These are phyloP conservation scores for Groenewaldozyma salmanticensis DNA, from an alignment of 805 yeast species.

Conservation along the genomic window DNA sequence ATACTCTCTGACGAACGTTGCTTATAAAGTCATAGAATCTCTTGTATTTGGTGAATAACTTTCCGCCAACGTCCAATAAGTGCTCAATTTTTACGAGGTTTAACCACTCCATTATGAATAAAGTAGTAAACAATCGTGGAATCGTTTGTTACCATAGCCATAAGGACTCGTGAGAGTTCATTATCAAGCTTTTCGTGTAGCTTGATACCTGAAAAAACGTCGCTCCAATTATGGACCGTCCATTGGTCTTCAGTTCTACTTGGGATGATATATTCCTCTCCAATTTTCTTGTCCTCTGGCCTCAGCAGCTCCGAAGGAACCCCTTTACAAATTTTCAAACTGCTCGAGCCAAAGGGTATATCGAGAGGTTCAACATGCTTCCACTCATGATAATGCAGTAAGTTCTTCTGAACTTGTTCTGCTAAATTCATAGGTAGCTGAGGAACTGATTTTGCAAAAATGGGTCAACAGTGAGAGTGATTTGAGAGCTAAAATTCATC, in stretches of 20 bases:
- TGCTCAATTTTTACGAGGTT: conserved; percentile 29
- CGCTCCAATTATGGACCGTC: conserved; percentile 27
- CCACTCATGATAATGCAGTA: conserved; percentile 32
- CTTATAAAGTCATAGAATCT: conserved; percentile 3
- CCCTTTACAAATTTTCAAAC: conserved; percentile 19
- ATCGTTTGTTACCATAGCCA: conserved; percentile 35
- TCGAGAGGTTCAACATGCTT: conserved; percentile 17
- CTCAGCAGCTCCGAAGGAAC: conserved; percentile 28
- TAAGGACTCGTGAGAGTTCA: conserved; percentile 23
- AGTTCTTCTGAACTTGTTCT: conserved; percentile 21
- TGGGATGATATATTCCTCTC: conserved; percentile 21
- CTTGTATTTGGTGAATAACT: background rate
- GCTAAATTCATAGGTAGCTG: conserved; percentile 7
- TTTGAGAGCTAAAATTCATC: too few relatives aligned
- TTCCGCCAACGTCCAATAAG: background rate
- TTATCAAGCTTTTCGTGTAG: conserved; percentile 4
- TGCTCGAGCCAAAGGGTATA: conserved; percentile 2
- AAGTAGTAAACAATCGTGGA: conserved; percentile 36
- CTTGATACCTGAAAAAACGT: conserved; percentile 22
- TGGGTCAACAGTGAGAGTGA: too few relatives aligned
- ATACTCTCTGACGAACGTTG: conserved; percentile 7
- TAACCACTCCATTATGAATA: conserved; percentile 29
- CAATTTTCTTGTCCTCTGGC: conserved; percentile 18
- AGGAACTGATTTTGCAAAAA: too few relatives aligned
- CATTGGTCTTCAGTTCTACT: conserved; percentile 21